Evolutionary conservation across 176 grass and related monocot genomes (phyloP), one percentile per base, ranked within the genome.

Genomic region (Juncus effusus): DNA sequence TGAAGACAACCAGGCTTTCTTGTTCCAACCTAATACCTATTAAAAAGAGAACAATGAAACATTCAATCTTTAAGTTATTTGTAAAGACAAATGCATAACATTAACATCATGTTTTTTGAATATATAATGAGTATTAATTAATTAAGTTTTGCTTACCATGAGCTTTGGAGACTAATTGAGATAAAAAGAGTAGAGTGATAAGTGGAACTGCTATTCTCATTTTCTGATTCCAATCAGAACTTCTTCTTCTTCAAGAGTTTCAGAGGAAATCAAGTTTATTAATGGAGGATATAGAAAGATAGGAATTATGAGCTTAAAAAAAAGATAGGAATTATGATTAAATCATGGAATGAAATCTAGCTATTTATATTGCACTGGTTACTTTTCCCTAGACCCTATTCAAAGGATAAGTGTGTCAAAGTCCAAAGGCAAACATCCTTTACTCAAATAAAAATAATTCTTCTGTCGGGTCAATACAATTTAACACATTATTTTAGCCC

Each of bases 21-120:
- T 76, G 61, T 16, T 86, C 83, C 70, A 90, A 36, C 16, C 79
- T 57, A 13, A 86, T 90, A 64, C 52, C 78, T 67, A 65, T 52
- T 13, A 7, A 69, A 51, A 69, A 13, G 7, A 12, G 39, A 37
- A 9, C 36, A 56, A 38, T 2, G 12, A 37, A 39, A 40, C 6
- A 54, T 4, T 54, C 47, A 41, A 3, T 4, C 28, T 36, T 5
- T 44, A 10, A 4, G 44, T 28, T 49, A 35, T 47, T 66, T 51
- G 15, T 66, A 3, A 51, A 51, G 14, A 5, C 19, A 19, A 51
- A 66, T 15, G 63, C 13, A 67, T 67, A 28, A 28, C n/a, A n/a
- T n/a, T n/a, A n/a, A n/a, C 19, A 28, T 28, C 19, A 28, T 28
- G 19, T 28, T 28, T 28, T 28, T 28, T 28, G 19, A 28, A 28